These are phyloP conservation scores for Ophiosphaerella herpotricha DNA, from an alignment of 2,329 filamentous ascomycete species.

Conservation along the genomic window DNA sequence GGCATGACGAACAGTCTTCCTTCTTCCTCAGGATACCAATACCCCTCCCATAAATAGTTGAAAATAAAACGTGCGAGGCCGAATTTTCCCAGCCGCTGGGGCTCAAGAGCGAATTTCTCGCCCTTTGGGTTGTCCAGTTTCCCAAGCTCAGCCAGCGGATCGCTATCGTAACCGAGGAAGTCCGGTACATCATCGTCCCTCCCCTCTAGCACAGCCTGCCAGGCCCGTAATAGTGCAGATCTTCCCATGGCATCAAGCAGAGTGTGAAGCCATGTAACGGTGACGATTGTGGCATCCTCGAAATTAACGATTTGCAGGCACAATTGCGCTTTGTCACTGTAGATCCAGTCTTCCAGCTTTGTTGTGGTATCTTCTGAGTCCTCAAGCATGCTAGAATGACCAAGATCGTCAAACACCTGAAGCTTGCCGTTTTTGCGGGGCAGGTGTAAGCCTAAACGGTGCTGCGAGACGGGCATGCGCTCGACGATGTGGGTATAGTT, in stretches of 20 bases:
- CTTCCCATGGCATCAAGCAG: conserved; percentile 26
- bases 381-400: conserved; percentile 5
- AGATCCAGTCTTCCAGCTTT: conserved; percentile 21
- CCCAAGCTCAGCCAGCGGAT: conserved; percentile 20
- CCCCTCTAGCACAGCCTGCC: conserved; percentile 27
- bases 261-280: conserved; percentile 28
- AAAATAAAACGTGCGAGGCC: conserved; percentile 15
- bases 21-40: conserved; percentile 13
- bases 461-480: conserved; percentile 46
- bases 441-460: conserved; percentile 48
- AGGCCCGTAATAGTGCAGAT: conserved; percentile 21
- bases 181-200: conserved; percentile 22
- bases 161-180: conserved; percentile 21
- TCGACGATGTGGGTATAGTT: conserved; percentile 47
- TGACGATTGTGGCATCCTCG: conserved; percentile 27
- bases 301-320: conserved; percentile 24
- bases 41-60: conserved; percentile 18
- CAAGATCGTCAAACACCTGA: conserved; percentile 3
- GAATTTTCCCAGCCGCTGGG: conserved; percentile 10
- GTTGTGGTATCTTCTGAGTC: conserved; percentile 6
- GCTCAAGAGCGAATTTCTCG: conserved; percentile 17
- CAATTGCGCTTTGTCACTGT: conserved; percentile 18
- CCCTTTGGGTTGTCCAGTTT: not conserved
- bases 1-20: conserved; percentile 18
- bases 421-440: conserved; percentile 27